Percentiles rank a stretch among this genome's conserved stretches.
phyloP scores from a whole-genome alignment of 768 basidiomycete species.

The Mrakia hoshinonis region DNA sequence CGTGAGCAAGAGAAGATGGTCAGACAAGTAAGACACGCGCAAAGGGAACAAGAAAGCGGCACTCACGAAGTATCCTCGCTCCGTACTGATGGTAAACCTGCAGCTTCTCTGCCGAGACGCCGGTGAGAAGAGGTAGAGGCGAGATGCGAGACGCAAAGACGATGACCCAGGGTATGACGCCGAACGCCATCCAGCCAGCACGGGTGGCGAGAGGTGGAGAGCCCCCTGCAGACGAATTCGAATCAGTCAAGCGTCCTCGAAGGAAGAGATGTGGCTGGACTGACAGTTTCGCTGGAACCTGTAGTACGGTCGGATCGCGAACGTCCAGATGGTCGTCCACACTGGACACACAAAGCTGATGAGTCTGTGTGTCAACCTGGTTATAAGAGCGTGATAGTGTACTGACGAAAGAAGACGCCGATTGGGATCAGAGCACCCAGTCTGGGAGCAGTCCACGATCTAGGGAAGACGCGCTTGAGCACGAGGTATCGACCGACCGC shows the following conservation, averaged over 20 bases:
- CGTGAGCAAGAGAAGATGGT: too few species aligned
- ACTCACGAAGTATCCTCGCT: background rate
- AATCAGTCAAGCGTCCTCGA: background rate
- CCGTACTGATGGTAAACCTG: slow-evolving; percentile 9
- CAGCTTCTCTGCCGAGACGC: background rate
- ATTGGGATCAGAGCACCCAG: background rate
- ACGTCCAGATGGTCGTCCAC: slow-evolving; percentile 7
- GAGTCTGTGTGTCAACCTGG: background rate
- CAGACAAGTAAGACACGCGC: background rate
- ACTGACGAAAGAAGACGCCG: background rate
- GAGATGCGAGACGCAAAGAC: background rate
- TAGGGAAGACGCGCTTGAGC: background rate
- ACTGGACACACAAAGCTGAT: background rate
- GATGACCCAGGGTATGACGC: background rate
- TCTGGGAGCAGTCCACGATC: background rate
- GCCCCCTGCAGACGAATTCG: background rate
- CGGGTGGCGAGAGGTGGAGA: background rate
- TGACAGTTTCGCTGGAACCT: background rate
- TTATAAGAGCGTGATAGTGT: background rate
- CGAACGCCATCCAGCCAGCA: slow-evolving; percentile 4
- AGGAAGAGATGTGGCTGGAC: background rate
- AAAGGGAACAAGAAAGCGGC: background rate
- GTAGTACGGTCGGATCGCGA: slow-evolving; percentile 1
- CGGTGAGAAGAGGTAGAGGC: background rate
- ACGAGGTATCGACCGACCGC: background rate